These are phyloP conservation scores for Entomortierella chlamydospora DNA, from an alignment of 192 early-diverging fungal species.

Conservation along the genomic window DNA sequence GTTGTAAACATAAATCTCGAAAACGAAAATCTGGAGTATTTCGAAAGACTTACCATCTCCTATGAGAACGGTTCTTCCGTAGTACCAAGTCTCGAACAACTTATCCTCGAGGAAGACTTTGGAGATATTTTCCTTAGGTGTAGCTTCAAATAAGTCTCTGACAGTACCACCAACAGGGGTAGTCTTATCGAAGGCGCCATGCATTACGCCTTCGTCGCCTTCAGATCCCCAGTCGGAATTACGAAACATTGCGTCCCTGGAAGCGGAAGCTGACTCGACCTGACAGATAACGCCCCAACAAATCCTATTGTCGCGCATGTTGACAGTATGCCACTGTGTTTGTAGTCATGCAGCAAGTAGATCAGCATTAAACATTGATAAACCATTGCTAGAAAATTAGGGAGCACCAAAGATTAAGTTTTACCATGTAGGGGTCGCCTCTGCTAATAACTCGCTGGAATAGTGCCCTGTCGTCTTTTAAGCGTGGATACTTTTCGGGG, in stretches of 20 bases:
- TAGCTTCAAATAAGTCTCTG: conserved; percentile 14
- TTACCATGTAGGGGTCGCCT: too few species aligned
- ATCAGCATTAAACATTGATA: neutral
- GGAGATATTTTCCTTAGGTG: conserved; percentile 5
- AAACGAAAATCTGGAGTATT: too few species aligned
- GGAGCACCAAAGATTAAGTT: too few species aligned
- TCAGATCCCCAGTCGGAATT: conserved; percentile 21
- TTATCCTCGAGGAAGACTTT: conserved; percentile 16
- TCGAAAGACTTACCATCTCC: conserved; percentile 24
- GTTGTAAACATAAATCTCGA: too few species aligned
- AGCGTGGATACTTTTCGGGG: conserved; percentile 15
- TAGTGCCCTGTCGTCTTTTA: neutral
- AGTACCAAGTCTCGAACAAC: conserved; percentile 18
- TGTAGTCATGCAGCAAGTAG: too few species aligned
- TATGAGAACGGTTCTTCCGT: conserved; percentile 24
- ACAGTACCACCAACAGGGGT: conserved; percentile 2
- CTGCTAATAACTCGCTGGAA: too few species aligned
- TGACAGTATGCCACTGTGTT: conserved; percentile 13
- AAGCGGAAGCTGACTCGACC: neutral
- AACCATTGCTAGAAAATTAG: neutral
- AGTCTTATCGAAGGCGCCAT: too few species aligned
- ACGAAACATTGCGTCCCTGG: neutral
- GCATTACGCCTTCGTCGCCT: conserved; percentile 12
- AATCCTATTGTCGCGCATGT: conserved; percentile 7
- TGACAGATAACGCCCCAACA: conserved; percentile 14